Conservation (phyloP, 345 rosid species). For the Kernera saxatilis region DNA sequence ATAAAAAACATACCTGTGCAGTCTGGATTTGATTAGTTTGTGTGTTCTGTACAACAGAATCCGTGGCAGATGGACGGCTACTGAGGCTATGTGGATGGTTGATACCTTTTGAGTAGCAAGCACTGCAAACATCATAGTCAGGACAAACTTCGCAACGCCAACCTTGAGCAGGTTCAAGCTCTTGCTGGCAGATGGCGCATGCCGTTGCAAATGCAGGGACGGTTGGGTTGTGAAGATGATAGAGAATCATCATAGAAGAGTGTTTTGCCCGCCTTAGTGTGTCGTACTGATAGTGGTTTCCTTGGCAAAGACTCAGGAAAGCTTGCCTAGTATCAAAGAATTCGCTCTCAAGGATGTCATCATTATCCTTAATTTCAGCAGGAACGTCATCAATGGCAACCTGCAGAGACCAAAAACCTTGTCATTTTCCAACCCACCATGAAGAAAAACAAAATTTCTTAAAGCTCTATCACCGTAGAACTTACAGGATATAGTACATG, state of each 20-base stretch:
- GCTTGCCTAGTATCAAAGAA: constrained; percentile 99
- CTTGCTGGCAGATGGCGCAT: constrained; percentile 74
- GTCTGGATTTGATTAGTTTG: constrained; percentile 83
- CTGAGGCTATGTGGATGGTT: constrained; percentile 92
- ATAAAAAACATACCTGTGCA: constrained; percentile 47
- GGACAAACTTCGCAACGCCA: constrained; percentile 97
- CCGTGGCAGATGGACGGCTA: constrained; percentile 70
- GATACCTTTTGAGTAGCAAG: constrained; percentile 79
- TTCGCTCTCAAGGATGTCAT: constrained; percentile 96
- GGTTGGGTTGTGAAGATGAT: constrained; percentile 98
- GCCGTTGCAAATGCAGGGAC: constrained; percentile 95
- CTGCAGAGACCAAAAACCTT: constrained; percentile 40
- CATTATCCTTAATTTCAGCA: constrained; percentile 73
- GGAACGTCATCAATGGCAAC: constrained; percentile 61
- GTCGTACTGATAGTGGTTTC: constrained; percentile 97
- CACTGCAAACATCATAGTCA: constrained; percentile 85
- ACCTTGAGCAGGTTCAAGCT: constrained; percentile 95
- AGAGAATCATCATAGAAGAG: constrained; percentile 98
- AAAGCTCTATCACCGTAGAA: background rate
- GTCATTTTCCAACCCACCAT: constrained; percentile 19
- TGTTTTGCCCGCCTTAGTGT: constrained; percentile 95
- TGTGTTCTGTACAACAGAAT: constrained; percentile 84
- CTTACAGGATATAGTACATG: constrained; percentile 76
- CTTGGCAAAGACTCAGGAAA: constrained; percentile 97
- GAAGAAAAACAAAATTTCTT: background rate